Evolutionary conservation across 768 basidiomycete genomes (phyloP), one percentile per base, ranked within the genome.

Genomic region (Dentipellis fragilis): DNA sequence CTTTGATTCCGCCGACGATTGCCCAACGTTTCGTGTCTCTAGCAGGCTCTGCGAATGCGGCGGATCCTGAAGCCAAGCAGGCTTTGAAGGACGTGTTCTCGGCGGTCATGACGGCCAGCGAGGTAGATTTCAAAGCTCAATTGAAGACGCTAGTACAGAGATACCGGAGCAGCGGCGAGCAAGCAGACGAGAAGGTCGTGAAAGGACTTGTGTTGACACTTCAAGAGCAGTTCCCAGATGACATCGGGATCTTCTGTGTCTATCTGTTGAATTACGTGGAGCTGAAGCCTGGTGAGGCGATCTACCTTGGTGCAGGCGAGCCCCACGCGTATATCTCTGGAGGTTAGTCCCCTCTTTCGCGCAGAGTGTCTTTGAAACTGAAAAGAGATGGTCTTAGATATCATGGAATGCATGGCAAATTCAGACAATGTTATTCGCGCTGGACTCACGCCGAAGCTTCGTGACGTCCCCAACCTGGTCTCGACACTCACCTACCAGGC

Each of bases 391-490:
- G 3, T 34, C 40, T 4, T 64, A 95, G 95, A 99, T 66, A 94
- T 94, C 69, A 92, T 98, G 66, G 96, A 98, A 67, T 95, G 93
- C 73, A 98, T 98, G 94, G 95, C 95, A 22, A 94, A 94, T 59
- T 94, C 92, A 0, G 96, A 99, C 73, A 98, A 98, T 68, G 96
- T 99, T 69, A 94, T 99, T 60, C 90, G 96, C 35, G 96, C 96
- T 7, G 96, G 96, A 12, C 83, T 99, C 40, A 99, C 96, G 0
- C 95, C 96, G 1, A 99, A 99, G 71, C 79, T 91, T 35, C 85
- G 96, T 53, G 96, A 99, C 68, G 84, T 99, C 37, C 83, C 85
- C 10, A 97, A 95, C 60, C 83, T 99, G 45, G 77, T 96, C 57
- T 75, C 80, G 4, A 87, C 88, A 59, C 79, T 98, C 57, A 97